Evolutionary conservation across 192 early-diverging fungal species (phyloP).

Genomic region (Backusella mclennaniae): DNA sequence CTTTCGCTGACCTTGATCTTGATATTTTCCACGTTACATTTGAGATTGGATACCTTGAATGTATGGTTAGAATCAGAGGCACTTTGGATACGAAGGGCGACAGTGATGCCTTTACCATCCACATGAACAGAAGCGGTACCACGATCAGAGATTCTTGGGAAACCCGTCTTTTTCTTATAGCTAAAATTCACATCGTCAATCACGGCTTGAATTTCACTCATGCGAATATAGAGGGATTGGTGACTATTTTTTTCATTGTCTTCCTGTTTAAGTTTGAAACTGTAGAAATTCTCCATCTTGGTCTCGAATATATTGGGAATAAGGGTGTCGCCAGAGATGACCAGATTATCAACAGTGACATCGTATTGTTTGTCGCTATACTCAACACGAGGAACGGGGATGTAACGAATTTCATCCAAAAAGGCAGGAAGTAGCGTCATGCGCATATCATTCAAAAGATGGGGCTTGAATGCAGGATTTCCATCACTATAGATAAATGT

Average conservation of each 20-base stretch:
- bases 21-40: constrained; percentile 26
- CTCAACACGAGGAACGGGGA: constrained; percentile 46
- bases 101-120: constrained; percentile 18
- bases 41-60: constrained; percentile 31
- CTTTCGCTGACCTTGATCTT: constrained; percentile 8
- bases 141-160: constrained; percentile 35
- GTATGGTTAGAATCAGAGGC: constrained; percentile 29
- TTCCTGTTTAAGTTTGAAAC: constrained; percentile 27
- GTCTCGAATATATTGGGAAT: constrained; percentile 38
- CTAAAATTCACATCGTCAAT: constrained; percentile 39
- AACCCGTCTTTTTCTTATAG: constrained; percentile 40
- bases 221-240: constrained; percentile 31
- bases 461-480: constrained; percentile 42
- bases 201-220: constrained; percentile 38
- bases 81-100: constrained; percentile 26
- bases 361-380: constrained; percentile 45
- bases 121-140: constrained; percentile 33
- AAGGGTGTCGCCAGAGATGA: constrained; percentile 39
- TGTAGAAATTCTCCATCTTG: constrained; percentile 37
- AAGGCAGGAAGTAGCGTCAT: constrained; percentile 39
- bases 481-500: constrained; percentile 23
- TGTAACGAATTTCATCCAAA: constrained; percentile 40
- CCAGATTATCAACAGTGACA: constrained; percentile 40
- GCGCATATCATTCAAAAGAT: constrained; percentile 42
- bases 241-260: constrained; percentile 14